Evolutionary conservation across 2,329 filamentous ascomycete genomes (phyloP), one percentile per base, ranked within the genome.

Genomic region (Fusarium udum): DNA sequence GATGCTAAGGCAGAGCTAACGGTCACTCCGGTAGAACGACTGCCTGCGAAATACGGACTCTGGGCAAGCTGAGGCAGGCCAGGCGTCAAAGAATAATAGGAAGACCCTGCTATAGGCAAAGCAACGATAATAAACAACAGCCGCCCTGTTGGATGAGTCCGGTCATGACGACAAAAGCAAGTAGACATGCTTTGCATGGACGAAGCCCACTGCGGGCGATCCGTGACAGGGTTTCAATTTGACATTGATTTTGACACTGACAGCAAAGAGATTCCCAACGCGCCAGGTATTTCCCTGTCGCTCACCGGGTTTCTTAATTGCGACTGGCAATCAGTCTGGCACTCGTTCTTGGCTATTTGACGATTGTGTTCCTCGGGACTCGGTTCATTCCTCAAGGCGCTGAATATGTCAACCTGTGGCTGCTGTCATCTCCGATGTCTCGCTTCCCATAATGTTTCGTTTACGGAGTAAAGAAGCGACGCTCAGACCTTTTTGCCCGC

Each of bases 101-200:
- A 55, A 45, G 39, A 39, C 45, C 39, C 45, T 61, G 37, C 31
- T 37, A 57, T 28, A 37, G 58, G 39, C 32, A 34, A 24, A 43
- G 24, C 13, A 15, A 37, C 31, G 24, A 58, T 31, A 32, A 31
- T 24, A 36, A 57, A 57, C 49, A 57, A 57, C 37, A 31, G 26
- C 28, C 61, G 40, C 67, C 45, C 53, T 64, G 61, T 45, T 67
- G 63, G 22, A 67, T 60, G 49, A 67, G 57, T 45, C 37, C 49
- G 65, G 53, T 40, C 58, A 56, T 51, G 64, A 62, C 52, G 45
- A 71, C 57, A 71, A 73, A 73, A 73, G 71, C 66, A 73, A 73
- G 24, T 46, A 67, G 63, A 52, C 63, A 74, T 74, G 71, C 67
- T 73, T 64, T 74, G 67, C 71, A 73, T 72, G 59, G 63, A 67